phyloP scores from a whole-genome alignment of 2,329 filamentous ascomycete species.

The Fulvia fulva region DNA sequence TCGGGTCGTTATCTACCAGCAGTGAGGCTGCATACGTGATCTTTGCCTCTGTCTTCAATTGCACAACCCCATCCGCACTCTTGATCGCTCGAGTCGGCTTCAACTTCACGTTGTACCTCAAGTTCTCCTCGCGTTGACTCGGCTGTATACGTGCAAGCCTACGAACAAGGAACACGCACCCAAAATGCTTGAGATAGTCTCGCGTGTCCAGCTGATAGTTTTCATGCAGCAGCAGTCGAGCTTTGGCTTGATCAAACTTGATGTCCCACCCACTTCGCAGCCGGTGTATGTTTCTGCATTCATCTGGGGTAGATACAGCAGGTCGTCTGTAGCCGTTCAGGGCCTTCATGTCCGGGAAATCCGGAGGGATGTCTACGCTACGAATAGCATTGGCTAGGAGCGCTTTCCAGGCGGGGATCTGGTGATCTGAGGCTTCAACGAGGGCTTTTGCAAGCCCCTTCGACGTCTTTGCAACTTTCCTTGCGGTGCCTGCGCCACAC shows the following conservation, averaged over 20 bases:
- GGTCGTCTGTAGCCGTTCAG: constrained; percentile 38
- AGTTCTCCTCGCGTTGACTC: constrained; percentile 19
- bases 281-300: constrained; percentile 28
- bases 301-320: constrained; percentile 32
- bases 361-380: constrained; percentile 20
- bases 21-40: constrained; percentile 37
- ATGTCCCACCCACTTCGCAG: constrained; percentile 31
- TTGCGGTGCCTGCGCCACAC: constrained; percentile 35
- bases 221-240: constrained; percentile 34
- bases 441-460: constrained; percentile 35
- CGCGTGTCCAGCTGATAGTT: constrained; percentile 39
- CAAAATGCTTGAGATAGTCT: constrained; percentile 38
- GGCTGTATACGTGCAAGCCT: constrained; percentile 17
- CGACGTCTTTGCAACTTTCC: constrained; percentile 26
- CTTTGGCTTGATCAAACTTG: constrained; percentile 33
- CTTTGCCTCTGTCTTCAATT: constrained; percentile 24
- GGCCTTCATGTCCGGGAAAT: constrained; percentile 26
- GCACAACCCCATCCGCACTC: constrained; percentile 19
- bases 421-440: constrained; percentile 19
- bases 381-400: constrained; percentile 21
- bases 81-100: constrained; percentile 29
- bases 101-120: constrained; percentile 31
- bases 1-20: constrained; percentile 28
- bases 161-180: constrained; percentile 35
- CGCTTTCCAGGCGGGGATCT: constrained; percentile 27